Evolutionary conservation across 129 eudicot species (phyloP).

Genomic region (Daucus carota): DNA sequence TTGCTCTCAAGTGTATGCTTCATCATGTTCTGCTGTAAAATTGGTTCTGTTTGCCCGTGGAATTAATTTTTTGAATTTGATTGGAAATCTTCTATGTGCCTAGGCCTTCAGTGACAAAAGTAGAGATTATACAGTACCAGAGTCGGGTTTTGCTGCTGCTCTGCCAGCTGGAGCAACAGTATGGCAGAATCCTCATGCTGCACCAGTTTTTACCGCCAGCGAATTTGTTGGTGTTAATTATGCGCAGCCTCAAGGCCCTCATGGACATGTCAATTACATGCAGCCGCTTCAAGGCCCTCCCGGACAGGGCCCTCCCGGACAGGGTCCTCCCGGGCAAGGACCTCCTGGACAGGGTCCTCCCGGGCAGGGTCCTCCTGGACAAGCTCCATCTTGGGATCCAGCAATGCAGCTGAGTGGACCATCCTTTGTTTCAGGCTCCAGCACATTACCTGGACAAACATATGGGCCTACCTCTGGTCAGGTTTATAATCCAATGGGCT

Average conservation of each 20-base stretch:
- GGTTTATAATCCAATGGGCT: slow-evolving; percentile 27
- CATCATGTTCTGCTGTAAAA: slow-evolving; percentile 1
- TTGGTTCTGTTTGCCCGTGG: neutral
- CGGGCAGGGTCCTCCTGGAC: slow-evolving; percentile 15
- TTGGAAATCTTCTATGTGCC: neutral
- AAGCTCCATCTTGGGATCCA: slow-evolving; percentile 35
- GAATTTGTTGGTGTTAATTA: slow-evolving; percentile 21
- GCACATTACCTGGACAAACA: slow-evolving; percentile 33
- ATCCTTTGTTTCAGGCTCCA: slow-evolving; percentile 28
- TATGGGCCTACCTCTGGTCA: slow-evolving; percentile 24
- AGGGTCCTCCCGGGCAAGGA: slow-evolving; percentile 9
- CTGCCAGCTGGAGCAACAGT: slow-evolving; percentile 25
- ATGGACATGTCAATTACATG: slow-evolving; percentile 6
- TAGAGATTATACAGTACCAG: slow-evolving; percentile 57
- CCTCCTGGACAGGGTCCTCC: neutral
- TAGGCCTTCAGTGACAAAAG: slow-evolving; percentile 67
- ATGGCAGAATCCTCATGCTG: slow-evolving; percentile 44
- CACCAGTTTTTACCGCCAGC: slow-evolving; percentile 21
- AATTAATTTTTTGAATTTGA: neutral
- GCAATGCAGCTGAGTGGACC: slow-evolving; percentile 18
- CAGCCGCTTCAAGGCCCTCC: slow-evolving; percentile 20
- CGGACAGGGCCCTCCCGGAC: slow-evolving; percentile 3
- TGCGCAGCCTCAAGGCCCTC: slow-evolving; percentile 21
- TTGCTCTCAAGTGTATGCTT: slow-evolving; percentile 21
- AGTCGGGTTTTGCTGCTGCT: slow-evolving; percentile 24